Evolutionary conservation across 495 filamentous ascomycete species (phyloP).

Genomic region (Aspergillus bridgeri): DNA sequence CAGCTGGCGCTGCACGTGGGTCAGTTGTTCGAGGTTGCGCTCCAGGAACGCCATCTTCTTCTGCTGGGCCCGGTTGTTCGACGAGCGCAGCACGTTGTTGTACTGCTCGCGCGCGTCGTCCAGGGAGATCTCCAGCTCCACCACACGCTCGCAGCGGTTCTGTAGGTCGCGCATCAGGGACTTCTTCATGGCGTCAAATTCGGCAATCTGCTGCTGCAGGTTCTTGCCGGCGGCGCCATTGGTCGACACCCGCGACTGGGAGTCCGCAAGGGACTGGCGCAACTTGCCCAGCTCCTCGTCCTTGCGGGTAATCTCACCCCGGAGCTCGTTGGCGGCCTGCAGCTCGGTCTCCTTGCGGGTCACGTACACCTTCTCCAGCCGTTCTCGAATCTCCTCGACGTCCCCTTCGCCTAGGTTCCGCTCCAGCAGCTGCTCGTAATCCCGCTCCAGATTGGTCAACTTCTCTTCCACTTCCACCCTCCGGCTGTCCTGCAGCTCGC

Average conservation of each 20-base stretch:
- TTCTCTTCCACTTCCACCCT: slow-evolving; percentile 70
- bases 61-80: slow-evolving; percentile 96
- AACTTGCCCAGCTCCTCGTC: slow-evolving; percentile 74
- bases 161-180: slow-evolving; percentile 97
- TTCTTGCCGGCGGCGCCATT: slow-evolving; percentile 82
- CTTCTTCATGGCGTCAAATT: slow-evolving; percentile 99
- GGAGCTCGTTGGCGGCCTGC: slow-evolving; percentile 67
- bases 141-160: slow-evolving; percentile 95
- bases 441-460: slow-evolving; percentile 65
- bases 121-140: slow-evolving; percentile 94
- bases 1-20: slow-evolving; percentile 92
- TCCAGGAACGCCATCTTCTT: slow-evolving; percentile 99
- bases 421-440: slow-evolving; percentile 78
- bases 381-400: slow-evolving; percentile 74
- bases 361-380: slow-evolving; percentile 71
- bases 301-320: slow-evolving; percentile 65
- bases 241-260: slow-evolving; percentile 59
- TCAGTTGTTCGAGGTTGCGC: slow-evolving; percentile 95
- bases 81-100: slow-evolving; percentile 91
- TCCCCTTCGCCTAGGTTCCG: slow-evolving; percentile 77
- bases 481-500: slow-evolving; percentile 60
- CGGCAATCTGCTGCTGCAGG: slow-evolving; percentile 94
- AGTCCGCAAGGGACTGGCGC: slow-evolving; percentile 69
- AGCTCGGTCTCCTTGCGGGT: slow-evolving; percentile 67
- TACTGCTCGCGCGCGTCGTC: slow-evolving; percentile 98